These are phyloP conservation scores for Leccinum arenicola DNA, from an alignment of 768 basidiomycete species.

Conservation along the genomic window DNA sequence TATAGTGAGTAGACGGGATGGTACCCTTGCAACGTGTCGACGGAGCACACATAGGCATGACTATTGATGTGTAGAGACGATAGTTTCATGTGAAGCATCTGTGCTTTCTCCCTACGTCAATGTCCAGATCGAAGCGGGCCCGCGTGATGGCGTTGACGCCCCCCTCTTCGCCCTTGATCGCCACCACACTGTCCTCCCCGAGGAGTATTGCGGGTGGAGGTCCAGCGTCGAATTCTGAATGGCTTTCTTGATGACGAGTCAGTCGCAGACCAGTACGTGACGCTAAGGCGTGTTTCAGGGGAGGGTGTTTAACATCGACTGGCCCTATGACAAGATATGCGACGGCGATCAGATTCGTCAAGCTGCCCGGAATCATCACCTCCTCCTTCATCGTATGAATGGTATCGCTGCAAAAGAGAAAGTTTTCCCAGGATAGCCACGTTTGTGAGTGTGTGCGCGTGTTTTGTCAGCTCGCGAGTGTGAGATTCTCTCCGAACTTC, in stretches of 20 bases:
- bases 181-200: conserved; percentile 17
- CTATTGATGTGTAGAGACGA: too few species aligned
- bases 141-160: conserved; percentile 28
- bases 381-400: background rate
- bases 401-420: too few species aligned
- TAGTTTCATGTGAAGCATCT: conserved; percentile 77
- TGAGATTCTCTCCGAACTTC: background rate
- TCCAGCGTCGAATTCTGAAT: conserved; percentile 14
- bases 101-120: background rate
- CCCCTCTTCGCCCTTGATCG: conserved; percentile 24
- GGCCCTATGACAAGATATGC: conserved; percentile 13
- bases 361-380: conserved; percentile 19
- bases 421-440: too few species aligned
- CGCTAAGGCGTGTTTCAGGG: conserved; percentile 6
- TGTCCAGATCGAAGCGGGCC: conserved; percentile 24
- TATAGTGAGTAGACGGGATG: too few species aligned
- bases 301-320: conserved; percentile 8
- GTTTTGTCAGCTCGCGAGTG: conserved; percentile 12
- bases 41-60: too few species aligned
- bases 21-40: too few species aligned
- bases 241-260: conserved; percentile 20
- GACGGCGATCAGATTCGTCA: conserved; percentile 17
- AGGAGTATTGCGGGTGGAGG: conserved; percentile 20
- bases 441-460: conserved; percentile 19
- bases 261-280: conserved; percentile 26